These are phyloP conservation scores for Flueggea neowawraea DNA, from an alignment of 441 rosid genomes.

Conservation along the genomic window DNA sequence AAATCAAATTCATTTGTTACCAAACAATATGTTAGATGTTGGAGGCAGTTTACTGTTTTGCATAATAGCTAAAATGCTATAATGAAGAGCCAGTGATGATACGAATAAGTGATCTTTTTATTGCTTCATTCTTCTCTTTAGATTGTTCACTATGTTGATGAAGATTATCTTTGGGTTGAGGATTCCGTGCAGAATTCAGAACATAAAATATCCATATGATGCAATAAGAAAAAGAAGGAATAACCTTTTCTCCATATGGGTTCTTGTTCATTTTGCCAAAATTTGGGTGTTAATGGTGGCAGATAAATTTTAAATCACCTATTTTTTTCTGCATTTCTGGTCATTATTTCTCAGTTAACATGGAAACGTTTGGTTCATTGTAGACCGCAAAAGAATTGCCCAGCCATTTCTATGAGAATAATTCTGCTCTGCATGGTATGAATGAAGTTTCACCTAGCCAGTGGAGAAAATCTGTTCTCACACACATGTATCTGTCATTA, in stretches of 20 bases:
- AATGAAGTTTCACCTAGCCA: constrained; percentile 24
- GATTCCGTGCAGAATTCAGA: no score
- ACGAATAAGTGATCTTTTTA: neutral
- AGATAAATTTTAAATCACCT: neutral
- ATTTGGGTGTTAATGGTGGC: neutral
- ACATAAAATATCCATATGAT: no score
- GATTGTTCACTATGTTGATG: neutral
- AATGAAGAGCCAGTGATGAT: neutral
- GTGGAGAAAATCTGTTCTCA: constrained; percentile 42
- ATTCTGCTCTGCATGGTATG: constrained; percentile 21
- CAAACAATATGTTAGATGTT: no score
- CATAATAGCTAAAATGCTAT: no score
- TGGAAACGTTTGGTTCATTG: constrained; percentile 8
- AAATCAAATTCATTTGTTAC: no score
- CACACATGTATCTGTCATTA: constrained; percentile 40
- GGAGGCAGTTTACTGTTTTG: no score
- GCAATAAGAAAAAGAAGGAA: no score
- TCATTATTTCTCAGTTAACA: constrained; percentile 3
- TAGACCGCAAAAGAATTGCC: constrained; percentile 21
- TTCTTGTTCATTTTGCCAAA: neutral
- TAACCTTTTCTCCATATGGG: no score
- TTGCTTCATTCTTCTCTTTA: neutral
- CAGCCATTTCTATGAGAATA: constrained; percentile 12
- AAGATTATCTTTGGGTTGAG: neutral
- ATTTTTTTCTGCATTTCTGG: neutral